Evolutionary conservation across 2,329 filamentous ascomycete genomes (phyloP).

Genomic region (Teratosphaeria viscida): DNA sequence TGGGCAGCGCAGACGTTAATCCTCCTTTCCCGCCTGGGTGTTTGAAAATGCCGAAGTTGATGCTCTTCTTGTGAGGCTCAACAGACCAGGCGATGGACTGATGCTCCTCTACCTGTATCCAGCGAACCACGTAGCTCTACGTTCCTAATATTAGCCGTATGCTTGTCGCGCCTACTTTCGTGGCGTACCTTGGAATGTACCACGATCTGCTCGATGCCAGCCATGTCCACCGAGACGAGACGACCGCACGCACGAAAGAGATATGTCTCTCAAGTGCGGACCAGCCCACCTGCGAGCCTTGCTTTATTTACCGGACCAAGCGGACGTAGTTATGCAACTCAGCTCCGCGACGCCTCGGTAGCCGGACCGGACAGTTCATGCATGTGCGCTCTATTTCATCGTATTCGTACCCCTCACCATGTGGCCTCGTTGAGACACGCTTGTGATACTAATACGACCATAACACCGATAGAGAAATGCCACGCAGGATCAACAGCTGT

Average conservation of each 20-base stretch:
- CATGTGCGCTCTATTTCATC: not conserved
- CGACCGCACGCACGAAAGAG: not conserved
- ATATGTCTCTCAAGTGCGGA: not conserved
- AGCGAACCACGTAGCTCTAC: slow-evolving; percentile 94
- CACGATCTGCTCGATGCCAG: slow-evolving; percentile 90
- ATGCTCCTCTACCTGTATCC: slow-evolving; percentile 82
- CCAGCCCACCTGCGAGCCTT: not conserved
- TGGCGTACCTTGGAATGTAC: slow-evolving; percentile 83
- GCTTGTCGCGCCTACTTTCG: slow-evolving; percentile 1
- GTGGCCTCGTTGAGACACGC: not conserved
- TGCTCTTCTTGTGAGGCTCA: slow-evolving; percentile 94
- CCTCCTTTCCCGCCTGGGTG: slow-evolving; percentile 68
- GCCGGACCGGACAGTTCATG: not conserved
- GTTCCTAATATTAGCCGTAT: not conserved
- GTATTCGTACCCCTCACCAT: not conserved
- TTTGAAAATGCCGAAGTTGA: slow-evolving; percentile 97
- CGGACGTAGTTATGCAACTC: not conserved
- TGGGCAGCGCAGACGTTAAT: slow-evolving; percentile 33
- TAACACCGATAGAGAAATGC: not conserved
- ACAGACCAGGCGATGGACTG: slow-evolving; percentile 97
- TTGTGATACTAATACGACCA: not conserved
- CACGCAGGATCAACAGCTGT: not conserved
- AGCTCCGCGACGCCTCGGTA: not conserved
- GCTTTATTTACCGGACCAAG: not conserved
- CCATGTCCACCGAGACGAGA: slow-evolving; percentile 48